Percentiles rank a stretch among this genome's conserved stretches.
Conservation (phyloP, 73 alveolate genomes). For the Uronychia setigera region DNA sequence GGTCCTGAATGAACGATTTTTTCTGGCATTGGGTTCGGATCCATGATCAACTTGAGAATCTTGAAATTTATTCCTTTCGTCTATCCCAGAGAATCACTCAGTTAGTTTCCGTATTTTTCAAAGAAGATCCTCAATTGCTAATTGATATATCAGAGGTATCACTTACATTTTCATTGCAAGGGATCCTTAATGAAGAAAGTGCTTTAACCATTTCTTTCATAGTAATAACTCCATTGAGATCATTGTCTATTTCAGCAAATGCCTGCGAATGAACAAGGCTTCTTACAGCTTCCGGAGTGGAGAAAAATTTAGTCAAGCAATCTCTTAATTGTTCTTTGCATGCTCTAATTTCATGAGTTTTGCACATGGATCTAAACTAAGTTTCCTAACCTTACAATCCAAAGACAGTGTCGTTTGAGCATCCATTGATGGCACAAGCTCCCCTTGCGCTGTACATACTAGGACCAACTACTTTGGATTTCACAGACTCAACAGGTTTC, state of each 20-base stretch:
- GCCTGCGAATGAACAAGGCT: not conserved
- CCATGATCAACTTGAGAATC: not conserved
- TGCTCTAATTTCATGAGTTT: not conserved
- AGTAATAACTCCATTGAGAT: not conserved
- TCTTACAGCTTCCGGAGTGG: not conserved
- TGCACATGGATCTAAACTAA: not conserved
- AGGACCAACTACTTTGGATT: not conserved
- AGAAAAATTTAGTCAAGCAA: not conserved
- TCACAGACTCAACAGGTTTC: not conserved
- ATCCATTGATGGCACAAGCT: not conserved
- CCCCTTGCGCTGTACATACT: not conserved
- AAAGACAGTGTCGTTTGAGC: not conserved
- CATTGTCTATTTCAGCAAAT: not conserved
- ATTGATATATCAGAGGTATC: not conserved
- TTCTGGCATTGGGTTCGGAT: not conserved
- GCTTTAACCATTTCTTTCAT: not conserved
- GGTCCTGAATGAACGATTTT: not conserved
- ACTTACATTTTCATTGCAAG: not conserved
- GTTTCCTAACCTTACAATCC: not conserved
- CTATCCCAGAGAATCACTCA: not conserved
- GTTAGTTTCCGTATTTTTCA: not conserved
- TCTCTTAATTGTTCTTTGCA: not conserved
- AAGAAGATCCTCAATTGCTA: conserved; percentile 2
- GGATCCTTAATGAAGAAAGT: not conserved
- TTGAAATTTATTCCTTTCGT: not conserved